Evolutionary conservation across 1,284 basidiomycete species (phyloP).

Genomic region (Ustilago xerochloae): DNA sequence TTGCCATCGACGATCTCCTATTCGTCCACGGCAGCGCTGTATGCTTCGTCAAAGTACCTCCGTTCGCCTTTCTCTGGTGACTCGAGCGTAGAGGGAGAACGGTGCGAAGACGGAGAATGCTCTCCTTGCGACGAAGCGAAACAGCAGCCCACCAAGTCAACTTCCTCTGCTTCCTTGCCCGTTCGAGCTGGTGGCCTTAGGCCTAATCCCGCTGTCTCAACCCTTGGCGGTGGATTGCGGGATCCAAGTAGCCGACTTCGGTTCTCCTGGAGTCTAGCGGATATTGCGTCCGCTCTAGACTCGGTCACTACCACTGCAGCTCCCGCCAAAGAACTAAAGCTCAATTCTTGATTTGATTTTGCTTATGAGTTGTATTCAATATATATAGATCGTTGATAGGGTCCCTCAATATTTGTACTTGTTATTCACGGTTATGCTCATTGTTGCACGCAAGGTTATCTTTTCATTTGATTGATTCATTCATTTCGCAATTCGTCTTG

Average conservation of each 20-base stretch:
- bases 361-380: background rate
- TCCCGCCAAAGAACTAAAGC: background rate
- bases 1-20: conserved; percentile 30
- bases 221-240: conserved; percentile 17
- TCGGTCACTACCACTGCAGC: background rate
- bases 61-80: conserved; percentile 17
- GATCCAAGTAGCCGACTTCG: conserved; percentile 30
- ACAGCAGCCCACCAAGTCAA: background rate
- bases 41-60: conserved; percentile 19
- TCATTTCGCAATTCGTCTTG: background rate
- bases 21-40: conserved; percentile 8
- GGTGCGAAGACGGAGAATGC: conserved; percentile 4
- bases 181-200: too few species aligned
- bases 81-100: background rate
- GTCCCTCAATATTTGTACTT: background rate
- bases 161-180: background rate
- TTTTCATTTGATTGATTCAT: background rate
- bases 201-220: background rate
- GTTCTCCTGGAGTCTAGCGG: conserved; percentile 25
- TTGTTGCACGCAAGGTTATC: background rate
- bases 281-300: conserved; percentile 13
- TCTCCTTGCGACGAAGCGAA: conserved; percentile 1
- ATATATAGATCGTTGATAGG: background rate
- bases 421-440: background rate
- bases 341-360: background rate